Percentiles rank a stretch among this genome's conserved stretches.
Evolutionary conservation across 768 basidiomycete genomes (phyloP).

Genomic region (Rhodocollybia butyracea): DNA sequence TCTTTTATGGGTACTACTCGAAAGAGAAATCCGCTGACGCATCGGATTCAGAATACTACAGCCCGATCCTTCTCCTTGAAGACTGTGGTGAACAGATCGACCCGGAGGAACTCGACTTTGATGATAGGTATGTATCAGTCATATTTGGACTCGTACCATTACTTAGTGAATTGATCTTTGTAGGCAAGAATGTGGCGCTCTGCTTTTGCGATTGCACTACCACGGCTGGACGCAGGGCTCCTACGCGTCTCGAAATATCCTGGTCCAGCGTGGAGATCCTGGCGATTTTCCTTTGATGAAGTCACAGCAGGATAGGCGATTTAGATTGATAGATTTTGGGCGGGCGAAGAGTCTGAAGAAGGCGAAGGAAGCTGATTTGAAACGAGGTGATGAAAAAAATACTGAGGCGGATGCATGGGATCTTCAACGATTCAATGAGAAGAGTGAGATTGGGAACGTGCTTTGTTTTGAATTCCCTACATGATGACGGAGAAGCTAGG

Average conservation of each 20-base stretch:
- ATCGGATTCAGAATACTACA: constrained; percentile 19
- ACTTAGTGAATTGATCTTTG: not conserved
- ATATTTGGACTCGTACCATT: not conserved
- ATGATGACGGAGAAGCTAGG: too few relatives aligned
- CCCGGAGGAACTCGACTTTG: constrained; percentile 21
- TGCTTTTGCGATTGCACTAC: constrained; percentile 32
- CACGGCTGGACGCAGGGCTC: constrained; percentile 35
- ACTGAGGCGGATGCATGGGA: too few relatives aligned
- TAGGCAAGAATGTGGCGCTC: constrained; percentile 37
- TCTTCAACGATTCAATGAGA: too few relatives aligned
- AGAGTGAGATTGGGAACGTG: not conserved
- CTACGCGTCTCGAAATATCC: constrained; percentile 32
- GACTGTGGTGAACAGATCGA: constrained; percentile 34
- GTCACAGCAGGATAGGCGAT: not conserved
- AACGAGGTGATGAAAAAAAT: not conserved
- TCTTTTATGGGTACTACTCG: constrained; percentile 61
- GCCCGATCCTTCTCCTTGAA: constrained; percentile 44
- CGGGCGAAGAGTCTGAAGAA: not conserved
- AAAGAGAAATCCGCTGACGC: not conserved
- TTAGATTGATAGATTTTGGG: constrained; percentile 1
- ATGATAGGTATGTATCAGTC: constrained; percentile 30
- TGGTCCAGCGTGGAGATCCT: constrained; percentile 27
- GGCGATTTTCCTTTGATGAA: not conserved
- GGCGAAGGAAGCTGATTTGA: not conserved
- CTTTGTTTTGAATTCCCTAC: not conserved